A percentile compares a stretch with the other conserved stretches of the same genome.
Conservation (phyloP, 2,329 filamentous ascomycete genomes). For the Didymella pomorum region DNA sequence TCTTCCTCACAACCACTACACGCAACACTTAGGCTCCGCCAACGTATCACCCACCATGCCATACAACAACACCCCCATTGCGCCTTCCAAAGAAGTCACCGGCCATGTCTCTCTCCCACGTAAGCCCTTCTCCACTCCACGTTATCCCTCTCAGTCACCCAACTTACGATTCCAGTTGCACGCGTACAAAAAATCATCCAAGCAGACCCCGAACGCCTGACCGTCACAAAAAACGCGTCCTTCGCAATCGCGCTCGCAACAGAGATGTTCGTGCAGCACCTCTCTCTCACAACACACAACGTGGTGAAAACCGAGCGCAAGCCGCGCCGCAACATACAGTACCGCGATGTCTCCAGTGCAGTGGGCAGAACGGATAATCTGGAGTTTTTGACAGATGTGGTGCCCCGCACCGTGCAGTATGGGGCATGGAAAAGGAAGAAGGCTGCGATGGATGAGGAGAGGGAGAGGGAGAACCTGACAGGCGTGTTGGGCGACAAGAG, state of each 20-base stretch:
- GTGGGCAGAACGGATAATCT: slow-evolving; percentile 90
- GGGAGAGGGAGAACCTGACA: slow-evolving; percentile 45
- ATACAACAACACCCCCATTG: slow-evolving; percentile 86
- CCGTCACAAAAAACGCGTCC: slow-evolving; percentile 87
- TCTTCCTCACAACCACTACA: neutral
- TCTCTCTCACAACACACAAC: slow-evolving; percentile 83
- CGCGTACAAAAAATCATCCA: slow-evolving; percentile 95
- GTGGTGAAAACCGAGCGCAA: slow-evolving; percentile 92
- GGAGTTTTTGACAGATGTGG: slow-evolving; percentile 90
- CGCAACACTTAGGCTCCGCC: no score
- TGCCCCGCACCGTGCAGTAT: slow-evolving; percentile 84
- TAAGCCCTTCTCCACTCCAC: slow-evolving; percentile 57
- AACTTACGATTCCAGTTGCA: slow-evolving; percentile 69
- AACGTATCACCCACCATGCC: slow-evolving; percentile 72
- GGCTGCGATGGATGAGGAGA: slow-evolving; percentile 48
- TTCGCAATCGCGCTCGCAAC: slow-evolving; percentile 94
- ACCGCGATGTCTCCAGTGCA: slow-evolving; percentile 89
- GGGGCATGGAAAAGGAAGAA: slow-evolving; percentile 75
- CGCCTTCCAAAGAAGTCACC: slow-evolving; percentile 80
- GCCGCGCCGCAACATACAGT: slow-evolving; percentile 91
- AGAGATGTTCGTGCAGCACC: slow-evolving; percentile 94
- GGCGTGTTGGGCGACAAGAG: slow-evolving; percentile 1
- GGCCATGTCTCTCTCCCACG: slow-evolving; percentile 85
- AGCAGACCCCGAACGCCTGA: slow-evolving; percentile 80
- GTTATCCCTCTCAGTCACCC: neutral